Percentiles rank a stretch among this genome's conserved stretches.
Evolutionary conservation across 176 grass and related monocot genomes (phyloP).

Genomic region (Puya raimondii): DNA sequence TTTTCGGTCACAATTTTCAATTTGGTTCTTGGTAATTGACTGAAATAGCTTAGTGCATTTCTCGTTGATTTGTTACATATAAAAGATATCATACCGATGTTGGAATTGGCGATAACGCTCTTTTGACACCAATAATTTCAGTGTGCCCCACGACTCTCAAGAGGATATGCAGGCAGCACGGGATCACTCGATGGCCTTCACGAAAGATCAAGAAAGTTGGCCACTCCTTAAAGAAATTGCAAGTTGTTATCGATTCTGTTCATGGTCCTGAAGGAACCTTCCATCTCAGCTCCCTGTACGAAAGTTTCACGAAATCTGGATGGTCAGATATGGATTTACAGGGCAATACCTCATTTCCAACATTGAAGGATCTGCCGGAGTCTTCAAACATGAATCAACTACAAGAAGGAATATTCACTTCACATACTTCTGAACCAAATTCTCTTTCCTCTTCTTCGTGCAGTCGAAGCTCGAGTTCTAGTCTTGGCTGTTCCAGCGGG

Average conservation of each 20-base stretch:
- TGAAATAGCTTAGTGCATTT: not conserved
- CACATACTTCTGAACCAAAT: conserved; percentile 54
- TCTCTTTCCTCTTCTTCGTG: conserved; percentile 46
- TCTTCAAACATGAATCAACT: conserved; percentile 27
- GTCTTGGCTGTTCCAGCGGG: conserved; percentile 47
- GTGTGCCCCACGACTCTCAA: conserved; percentile 97
- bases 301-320: conserved; percentile 67
- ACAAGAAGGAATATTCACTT: conserved; percentile 38
- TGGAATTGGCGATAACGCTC: not conserved
- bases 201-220: conserved; percentile 97
- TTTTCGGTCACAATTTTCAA: too few relatives aligned
- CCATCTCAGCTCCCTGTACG: conserved; percentile 82
- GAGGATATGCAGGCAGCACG: conserved; percentile 92
- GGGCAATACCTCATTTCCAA: conserved; percentile 17
- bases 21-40: not conserved
- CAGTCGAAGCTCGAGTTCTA: conserved; percentile 71
- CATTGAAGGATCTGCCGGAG: conserved; percentile 38
- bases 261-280: conserved; percentile 59
- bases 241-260: conserved; percentile 87
- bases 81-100: conserved; percentile 6
- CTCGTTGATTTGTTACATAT: not conserved
- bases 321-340: conserved; percentile 54
- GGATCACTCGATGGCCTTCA: conserved; percentile 93
- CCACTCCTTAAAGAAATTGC: conserved; percentile 85
- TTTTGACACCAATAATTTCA: conserved; percentile 36